phyloP scores from a whole-genome alignment of 2,329 filamentous ascomycete species.

The Aspergillus intermedius region DNA sequence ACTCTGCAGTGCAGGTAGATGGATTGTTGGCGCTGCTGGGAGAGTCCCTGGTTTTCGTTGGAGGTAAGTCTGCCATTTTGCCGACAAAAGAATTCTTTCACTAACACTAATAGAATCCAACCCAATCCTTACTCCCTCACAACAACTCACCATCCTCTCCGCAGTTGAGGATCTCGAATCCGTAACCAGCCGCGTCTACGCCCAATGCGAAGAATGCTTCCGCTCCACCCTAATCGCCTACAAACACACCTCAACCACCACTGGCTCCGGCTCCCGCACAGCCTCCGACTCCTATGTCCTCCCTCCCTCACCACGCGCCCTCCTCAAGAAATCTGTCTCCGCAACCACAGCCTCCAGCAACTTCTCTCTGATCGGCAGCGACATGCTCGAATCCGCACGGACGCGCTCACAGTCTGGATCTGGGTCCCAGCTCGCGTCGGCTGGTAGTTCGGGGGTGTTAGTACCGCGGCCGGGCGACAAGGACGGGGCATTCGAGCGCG shows the following conservation, averaged over 20 bases:
- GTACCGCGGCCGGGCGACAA: slow-evolving; percentile 25
- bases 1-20: slow-evolving; percentile 82
- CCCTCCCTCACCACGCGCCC: slow-evolving; percentile 54
- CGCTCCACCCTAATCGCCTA: slow-evolving; percentile 66
- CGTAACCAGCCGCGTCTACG: slow-evolving; percentile 64
- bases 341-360: slow-evolving; percentile 50
- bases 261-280: slow-evolving; percentile 9
- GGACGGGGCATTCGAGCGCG: slow-evolving; percentile 43
- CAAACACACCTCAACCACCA: slow-evolving; percentile 38
- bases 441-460: slow-evolving; percentile 49
- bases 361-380: slow-evolving; percentile 67
- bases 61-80: slow-evolving; percentile 39
- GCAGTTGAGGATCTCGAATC: slow-evolving; percentile 75
- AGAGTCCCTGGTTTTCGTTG: slow-evolving; percentile 72
- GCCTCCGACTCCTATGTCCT: slow-evolving; percentile 15
- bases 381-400: slow-evolving; percentile 53
- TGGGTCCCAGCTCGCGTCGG: slow-evolving; percentile 44
- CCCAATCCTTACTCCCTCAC: slow-evolving; percentile 58
- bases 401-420: slow-evolving; percentile 37
- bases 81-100: not conserved
- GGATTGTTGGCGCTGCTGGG: slow-evolving; percentile 77
- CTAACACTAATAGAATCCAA: slow-evolving; percentile 42
- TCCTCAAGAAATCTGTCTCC: slow-evolving; percentile 59
- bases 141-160: slow-evolving; percentile 69
- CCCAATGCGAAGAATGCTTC: slow-evolving; percentile 72